These are phyloP conservation scores for Nitzschia sp. DNA, from an alignment of 108 stramenopile species.

Conservation along the genomic window DNA sequence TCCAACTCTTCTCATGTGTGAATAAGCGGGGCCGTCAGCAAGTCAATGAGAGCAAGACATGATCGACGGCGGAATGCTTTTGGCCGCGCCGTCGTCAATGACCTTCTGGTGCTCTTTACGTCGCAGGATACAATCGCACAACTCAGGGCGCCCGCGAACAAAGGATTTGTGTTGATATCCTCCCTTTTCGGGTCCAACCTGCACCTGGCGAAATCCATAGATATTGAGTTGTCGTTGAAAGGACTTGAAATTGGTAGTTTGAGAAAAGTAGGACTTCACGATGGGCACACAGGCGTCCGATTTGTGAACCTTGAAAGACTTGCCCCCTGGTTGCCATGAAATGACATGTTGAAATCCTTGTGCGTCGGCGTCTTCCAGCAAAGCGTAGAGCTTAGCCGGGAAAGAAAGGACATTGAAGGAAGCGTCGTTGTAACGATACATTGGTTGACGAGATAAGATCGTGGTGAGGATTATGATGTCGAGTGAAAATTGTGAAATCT, in stretches of 20 bases:
- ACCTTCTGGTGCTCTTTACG: too few species aligned
- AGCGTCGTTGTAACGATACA: too few species aligned
- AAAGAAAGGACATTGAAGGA: too few species aligned
- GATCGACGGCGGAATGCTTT: too few species aligned
- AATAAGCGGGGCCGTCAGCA: too few species aligned
- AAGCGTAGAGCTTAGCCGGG: slow-evolving; percentile 43
- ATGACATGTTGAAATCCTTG: slow-evolving; percentile 49
- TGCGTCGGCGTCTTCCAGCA: slow-evolving; percentile 47
- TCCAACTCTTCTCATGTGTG: too few species aligned
- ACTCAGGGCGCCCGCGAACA: neutral
- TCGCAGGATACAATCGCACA: too few species aligned
- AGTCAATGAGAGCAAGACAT: too few species aligned
- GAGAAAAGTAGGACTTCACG: slow-evolving; percentile 52
- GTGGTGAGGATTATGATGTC: too few species aligned
- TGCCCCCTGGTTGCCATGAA: slow-evolving; percentile 65
- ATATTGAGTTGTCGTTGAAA: slow-evolving; percentile 58
- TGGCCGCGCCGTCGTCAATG: too few species aligned
- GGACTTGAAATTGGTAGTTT: slow-evolving; percentile 47
- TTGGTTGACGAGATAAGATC: too few species aligned
- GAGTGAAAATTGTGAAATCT: too few species aligned
- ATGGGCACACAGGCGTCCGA: slow-evolving; percentile 37
- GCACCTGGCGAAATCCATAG: neutral
- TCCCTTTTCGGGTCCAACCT: neutral
- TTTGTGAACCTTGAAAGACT: slow-evolving; percentile 60
- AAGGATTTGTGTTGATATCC: neutral